Percentiles rank a stretch among this genome's conserved stretches.
Conservation (phyloP, 2,329 filamentous ascomycete genomes). For the Phaeosphaeriaceae sp. region DNA sequence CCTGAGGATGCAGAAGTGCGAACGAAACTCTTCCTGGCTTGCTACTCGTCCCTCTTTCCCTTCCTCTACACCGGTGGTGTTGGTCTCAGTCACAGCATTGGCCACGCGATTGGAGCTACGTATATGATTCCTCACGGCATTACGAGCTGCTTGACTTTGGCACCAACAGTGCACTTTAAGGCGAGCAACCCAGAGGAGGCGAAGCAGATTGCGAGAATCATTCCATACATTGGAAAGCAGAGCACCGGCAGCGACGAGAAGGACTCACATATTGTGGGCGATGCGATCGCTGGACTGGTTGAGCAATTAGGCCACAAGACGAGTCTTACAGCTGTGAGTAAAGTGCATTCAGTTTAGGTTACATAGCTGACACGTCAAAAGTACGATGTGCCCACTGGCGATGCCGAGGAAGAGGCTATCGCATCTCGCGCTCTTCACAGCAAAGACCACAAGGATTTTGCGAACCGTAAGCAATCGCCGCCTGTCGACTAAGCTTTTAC, state of each 20-base stretch:
- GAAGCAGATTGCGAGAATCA: conserved; percentile 55
- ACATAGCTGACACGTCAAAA: conserved; percentile 21
- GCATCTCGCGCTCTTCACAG: conserved; percentile 43
- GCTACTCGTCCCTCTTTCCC: conserved; percentile 57
- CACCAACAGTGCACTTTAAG: conserved; percentile 61
- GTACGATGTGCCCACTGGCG: conserved; percentile 46
- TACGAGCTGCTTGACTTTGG: conserved; percentile 62
- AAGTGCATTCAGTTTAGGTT: not conserved
- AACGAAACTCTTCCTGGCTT: conserved; percentile 60
- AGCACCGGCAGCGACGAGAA: conserved; percentile 52
- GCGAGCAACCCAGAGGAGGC: conserved; percentile 56
- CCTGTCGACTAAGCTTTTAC: not conserved
- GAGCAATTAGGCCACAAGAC: conserved; percentile 51
- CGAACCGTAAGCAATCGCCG: conserved; percentile 32
- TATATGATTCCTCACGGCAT: conserved; percentile 64
- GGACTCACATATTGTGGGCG: conserved; percentile 54
- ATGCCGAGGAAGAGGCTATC: conserved; percentile 47
- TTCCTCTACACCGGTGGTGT: conserved; percentile 59
- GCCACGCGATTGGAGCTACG: conserved; percentile 62
- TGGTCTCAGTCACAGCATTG: conserved; percentile 57
- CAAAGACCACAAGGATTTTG: conserved; percentile 47
- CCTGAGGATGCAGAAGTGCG: conserved; percentile 57
- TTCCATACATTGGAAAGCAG: conserved; percentile 54
- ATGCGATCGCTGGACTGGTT: conserved; percentile 56
- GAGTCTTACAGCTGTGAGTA: conserved; percentile 41